Conservation (phyloP, 768 basidiomycete species). For the Auriculariales sp. region DNA sequence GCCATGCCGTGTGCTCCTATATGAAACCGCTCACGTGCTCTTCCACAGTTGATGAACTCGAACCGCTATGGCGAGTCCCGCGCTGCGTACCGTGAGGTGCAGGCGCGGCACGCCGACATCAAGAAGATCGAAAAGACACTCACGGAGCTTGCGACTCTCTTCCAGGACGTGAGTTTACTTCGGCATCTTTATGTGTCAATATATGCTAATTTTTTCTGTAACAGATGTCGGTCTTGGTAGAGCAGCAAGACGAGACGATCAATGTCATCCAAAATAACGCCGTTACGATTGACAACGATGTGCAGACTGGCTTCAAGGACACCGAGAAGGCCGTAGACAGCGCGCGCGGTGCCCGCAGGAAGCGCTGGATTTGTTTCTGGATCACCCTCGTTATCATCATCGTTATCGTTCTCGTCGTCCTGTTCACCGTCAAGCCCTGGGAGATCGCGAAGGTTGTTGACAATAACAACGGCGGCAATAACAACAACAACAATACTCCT, state of each 20-base stretch:
- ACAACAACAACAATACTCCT: too few species aligned
- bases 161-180: conserved; percentile 47
- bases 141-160: conserved; percentile 61
- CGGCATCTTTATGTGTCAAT: conserved; percentile 11
- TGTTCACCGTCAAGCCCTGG: conserved; percentile 29
- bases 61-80: conserved; percentile 28
- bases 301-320: conserved; percentile 51
- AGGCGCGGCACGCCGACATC: conserved; percentile 33
- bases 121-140: conserved; percentile 33
- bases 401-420: conserved; percentile 49
- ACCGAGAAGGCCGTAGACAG: conserved; percentile 77
- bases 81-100: conserved; percentile 31
- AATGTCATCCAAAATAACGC: conserved; percentile 49
- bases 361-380: conserved; percentile 94
- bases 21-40: neutral
- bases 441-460: conserved; percentile 15
- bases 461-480: conserved; percentile 27
- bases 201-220: neutral
- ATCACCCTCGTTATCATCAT: conserved; percentile 48
- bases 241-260: conserved; percentile 70
- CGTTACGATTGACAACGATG: conserved; percentile 48
- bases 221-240: conserved; percentile 65
- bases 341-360: conserved; percentile 80
- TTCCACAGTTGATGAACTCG: conserved; percentile 41
- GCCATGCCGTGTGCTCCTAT: neutral